Evolutionary conservation across 2,329 filamentous ascomycete species (phyloP), one percentile per base, ranked within the genome.

Genomic region (Colletotrichum incanum): DNA sequence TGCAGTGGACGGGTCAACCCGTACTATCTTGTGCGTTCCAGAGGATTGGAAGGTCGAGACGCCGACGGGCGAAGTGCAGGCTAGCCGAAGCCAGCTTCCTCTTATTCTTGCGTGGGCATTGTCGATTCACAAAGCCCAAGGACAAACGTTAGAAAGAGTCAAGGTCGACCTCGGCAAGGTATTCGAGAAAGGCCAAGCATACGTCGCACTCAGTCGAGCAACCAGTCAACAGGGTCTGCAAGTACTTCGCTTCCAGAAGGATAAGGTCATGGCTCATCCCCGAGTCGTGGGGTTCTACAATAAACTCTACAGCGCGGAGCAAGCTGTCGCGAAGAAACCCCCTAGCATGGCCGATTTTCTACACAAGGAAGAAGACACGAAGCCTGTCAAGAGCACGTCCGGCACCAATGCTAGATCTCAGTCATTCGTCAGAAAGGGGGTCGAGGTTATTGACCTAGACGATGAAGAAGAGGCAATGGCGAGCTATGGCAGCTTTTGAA

Each of bases 181-280:
- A 1, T 99, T 99, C 77, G 96, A 99, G 80, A 98, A 98, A 82
- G 96, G 96, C 0, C 96, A 99, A 81, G 96, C 96, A 7, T 99
- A 99, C 79, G 96, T 99, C 63, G 96, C 96, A 63, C 90, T 99
- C 18, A 97, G 94, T 85, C 93, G 96, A 82, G 96, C 96, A 18
- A 97, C 94, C 1, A 93, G 89, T 71, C 95, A 98, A 84, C 88
- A 91, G 23, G 96, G 96, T 0, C 84, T 99, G 26, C 94, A 98
- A 79, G 95, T 99, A 16, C 82, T 96, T 60, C 89, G 94, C 45
- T 99, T 99, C 77, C 93, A 98, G 77, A 93, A 94, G 75, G 89
- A 85, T 73, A 98, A 97, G 82, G 96, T 99, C 34, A 95, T 98
- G 91, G 96, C 97, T 3, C 96, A 99, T 79, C 92, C 94, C 1